Percentiles rank a stretch among this genome's conserved stretches.
Conservation (phyloP, 345 rosid genomes). For the Brassica carinata region DNA sequence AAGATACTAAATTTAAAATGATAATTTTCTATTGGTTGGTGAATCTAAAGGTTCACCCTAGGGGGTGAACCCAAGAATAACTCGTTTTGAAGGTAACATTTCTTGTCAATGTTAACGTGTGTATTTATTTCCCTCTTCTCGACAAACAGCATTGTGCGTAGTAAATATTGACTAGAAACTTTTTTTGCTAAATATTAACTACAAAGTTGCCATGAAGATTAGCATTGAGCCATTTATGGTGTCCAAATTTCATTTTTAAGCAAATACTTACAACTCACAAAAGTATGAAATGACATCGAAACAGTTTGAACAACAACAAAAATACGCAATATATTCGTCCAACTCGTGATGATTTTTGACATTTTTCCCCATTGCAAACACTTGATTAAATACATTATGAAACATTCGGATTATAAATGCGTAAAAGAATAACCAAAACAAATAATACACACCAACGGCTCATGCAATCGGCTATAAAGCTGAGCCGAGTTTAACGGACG, state of each 20-base stretch:
- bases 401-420: conserved; percentile 16
- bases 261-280: neutral
- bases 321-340: neutral
- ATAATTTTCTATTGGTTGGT: too few relatives aligned
- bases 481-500: conserved; percentile 20
- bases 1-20: too few relatives aligned
- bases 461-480: conserved; percentile 20
- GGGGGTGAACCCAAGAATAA: too few relatives aligned
- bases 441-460: conserved; percentile 30
- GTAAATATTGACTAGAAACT: too few relatives aligned
- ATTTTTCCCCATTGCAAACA: conserved; percentile 22
- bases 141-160: too few relatives aligned
- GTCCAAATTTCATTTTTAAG: neutral
- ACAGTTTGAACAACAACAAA: neutral
- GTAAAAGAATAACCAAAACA: conserved; percentile 21
- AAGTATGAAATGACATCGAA: neutral
- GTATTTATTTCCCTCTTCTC: too few relatives aligned
- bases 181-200: too few relatives aligned
- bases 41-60: too few relatives aligned
- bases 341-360: conserved; percentile 17
- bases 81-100: too few relatives aligned
- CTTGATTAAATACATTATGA: conserved; percentile 20
- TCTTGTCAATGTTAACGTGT: too few relatives aligned
- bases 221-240: neutral
- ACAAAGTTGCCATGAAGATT: neutral